Conservation (phyloP, 169 alveolate species). For the Pseudocohnilembus persalinus region DNA sequence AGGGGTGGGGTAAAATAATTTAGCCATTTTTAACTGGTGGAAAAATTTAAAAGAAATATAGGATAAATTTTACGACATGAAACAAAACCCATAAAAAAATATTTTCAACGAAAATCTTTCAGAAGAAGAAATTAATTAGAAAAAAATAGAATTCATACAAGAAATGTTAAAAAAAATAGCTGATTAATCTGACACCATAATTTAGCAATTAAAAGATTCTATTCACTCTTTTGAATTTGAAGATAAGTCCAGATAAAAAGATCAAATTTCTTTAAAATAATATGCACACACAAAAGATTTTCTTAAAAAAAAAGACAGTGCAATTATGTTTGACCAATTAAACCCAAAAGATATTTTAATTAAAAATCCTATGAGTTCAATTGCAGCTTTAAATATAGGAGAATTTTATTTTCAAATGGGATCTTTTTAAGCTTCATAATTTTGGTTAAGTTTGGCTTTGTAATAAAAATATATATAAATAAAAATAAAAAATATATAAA, state of each 20-base stretch:
- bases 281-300: constrained; percentile 6
- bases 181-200: not conserved
- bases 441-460: not conserved
- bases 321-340: not conserved
- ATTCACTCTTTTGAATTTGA: constrained; percentile 23
- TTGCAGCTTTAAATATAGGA: constrained; percentile 21
- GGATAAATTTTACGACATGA: not conserved
- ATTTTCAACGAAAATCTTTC: not conserved
- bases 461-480: too few relatives aligned
- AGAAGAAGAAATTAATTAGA: not conserved
- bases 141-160: not conserved
- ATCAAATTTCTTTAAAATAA: constrained; percentile 8
- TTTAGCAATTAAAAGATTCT: constrained; percentile 4
- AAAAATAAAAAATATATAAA: too few relatives aligned
- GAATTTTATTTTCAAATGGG: constrained; percentile 10
- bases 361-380: constrained; percentile 6
- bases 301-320: not conserved
- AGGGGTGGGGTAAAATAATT: not conserved
- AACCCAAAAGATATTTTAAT: constrained; percentile 7
- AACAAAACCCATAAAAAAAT: not conserved
- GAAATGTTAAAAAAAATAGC: not conserved
- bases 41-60: not conserved
- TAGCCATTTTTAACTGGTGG: not conserved
- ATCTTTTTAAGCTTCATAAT: not conserved
- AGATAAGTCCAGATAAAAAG: constrained; percentile 21